A percentile compares a stretch with the other conserved stretches of the same genome.
Evolutionary conservation across 1,139 yeast genomes (phyloP).

Genomic region (Pichia sp.): DNA sequence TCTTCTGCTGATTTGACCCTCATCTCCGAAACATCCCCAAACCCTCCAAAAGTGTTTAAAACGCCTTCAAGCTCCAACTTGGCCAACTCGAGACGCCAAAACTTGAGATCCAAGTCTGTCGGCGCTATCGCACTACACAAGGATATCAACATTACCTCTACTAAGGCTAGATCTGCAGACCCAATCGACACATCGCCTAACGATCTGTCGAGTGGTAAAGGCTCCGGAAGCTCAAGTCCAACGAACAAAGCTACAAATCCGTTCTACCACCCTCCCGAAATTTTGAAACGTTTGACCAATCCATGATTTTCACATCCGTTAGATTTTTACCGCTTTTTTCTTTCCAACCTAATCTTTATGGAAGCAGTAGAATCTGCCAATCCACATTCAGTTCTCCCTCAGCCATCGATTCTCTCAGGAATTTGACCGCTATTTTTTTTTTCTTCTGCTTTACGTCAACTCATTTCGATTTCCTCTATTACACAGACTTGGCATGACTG

Average conservation of each 20-base stretch:
- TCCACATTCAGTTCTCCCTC: neutral
- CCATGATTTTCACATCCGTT: neutral
- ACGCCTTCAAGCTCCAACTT: neutral
- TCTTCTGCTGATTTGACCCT: constrained; percentile 1
- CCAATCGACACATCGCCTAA: neutral
- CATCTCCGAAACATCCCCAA: neutral
- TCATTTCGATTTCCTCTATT: neutral
- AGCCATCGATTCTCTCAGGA: neutral
- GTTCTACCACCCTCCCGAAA: constrained; percentile 28
- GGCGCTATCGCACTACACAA: neutral
- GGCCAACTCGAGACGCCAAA: constrained; percentile 1
- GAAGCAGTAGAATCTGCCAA: neutral
- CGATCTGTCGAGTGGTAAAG: neutral
- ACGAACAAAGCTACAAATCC: constrained; percentile 23
- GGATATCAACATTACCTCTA: neutral
- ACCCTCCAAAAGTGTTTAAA: neutral
- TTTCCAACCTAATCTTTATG: neutral
- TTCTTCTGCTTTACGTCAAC: neutral
- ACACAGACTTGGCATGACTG: neutral
- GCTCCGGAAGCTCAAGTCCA: constrained; percentile 6
- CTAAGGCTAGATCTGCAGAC: neutral
- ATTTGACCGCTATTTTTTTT: neutral
- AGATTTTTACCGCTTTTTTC: neutral
- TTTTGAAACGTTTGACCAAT: constrained; percentile 21
- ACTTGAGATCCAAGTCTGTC: constrained; percentile 18